Evolutionary conservation across 768 basidiomycete species (phyloP), one percentile per base, ranked within the genome.

Genomic region (Guyanaporus albipodus): DNA sequence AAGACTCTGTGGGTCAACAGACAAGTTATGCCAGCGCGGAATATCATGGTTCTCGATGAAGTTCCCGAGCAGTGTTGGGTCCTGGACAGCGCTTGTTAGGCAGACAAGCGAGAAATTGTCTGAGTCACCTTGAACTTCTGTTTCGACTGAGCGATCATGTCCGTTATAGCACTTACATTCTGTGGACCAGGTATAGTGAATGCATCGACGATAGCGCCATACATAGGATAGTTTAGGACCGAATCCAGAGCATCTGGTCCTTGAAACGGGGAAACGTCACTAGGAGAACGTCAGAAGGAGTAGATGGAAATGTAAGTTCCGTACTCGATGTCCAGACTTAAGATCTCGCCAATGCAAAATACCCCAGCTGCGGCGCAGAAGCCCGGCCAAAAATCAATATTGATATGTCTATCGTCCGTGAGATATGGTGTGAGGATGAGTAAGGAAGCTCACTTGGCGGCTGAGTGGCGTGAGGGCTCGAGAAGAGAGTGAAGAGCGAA

Each of bases 301-400:
- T 26, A 19, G 39, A 19, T 18, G 19, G 5, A 11, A 58, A 26
- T 22, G 35, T 22, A 28, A 17, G 17, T 18, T 28, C 61, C 49
- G 29, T 59, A 84, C 83, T 71, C 65, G 38, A 80, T 64, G 41
- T 82, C 70, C 42, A 70, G 61, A 36, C 74, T 76, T 48, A 79
- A 74, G 38, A 93, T 85, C 67, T 92, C 90, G 32, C 91, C 91
- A 44, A 91, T 84, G 58, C 87, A 91, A 68, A 86, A 91, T 9
- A 91, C 85, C 11, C 83, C 87, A 0, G 88, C 86, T n/a, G 78
- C 79, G 36, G 64, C 69, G 55, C 81, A 82, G 59, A 93, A 91
- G 6, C 58, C 58, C 2, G 85, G 81, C 89, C 88, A 92, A 63
- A 93, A 94, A 36, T 73, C 68, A 43, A 76, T 73, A 43, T 82